Base-by-base conservation (phyloP, 2,329 filamentous ascomycete genomes). In the Canariomyces notabilis region DNA sequence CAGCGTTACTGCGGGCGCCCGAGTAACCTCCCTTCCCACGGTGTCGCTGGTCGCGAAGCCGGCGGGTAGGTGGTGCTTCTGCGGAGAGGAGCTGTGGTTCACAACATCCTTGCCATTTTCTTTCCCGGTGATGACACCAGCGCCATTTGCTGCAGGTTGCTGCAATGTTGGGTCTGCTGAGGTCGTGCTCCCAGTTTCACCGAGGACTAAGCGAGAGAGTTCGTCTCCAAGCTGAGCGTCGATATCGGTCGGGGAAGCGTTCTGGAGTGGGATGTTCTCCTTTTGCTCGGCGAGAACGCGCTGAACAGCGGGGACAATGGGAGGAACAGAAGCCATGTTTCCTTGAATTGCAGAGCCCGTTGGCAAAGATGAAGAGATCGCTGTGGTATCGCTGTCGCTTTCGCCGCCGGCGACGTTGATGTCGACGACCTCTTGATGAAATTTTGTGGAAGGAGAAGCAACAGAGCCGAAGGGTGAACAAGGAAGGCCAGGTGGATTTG, bases 231-330 rank as follows among this genome's bases (percentile, higher is more conserved):
- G 26, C 12, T 38, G 40, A 29, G 41, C 31, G n/a, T 40, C 37
- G 16, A 15, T 36, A 26, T 36, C 21, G 31, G 22, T 29, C 5
- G 32, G 6, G n/a, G 32, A 31, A 16, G 21, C 38, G 8, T 21
- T 33, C 12, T 34, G 14, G 8, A 45, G 18, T 14, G 37, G 9
- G n/a, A 4, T 29, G 35, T 53, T 55, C 32, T 53, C 48, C 15
- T 50, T 56, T 20, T 29, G 46, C 20, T 32, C 15, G n/a, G 20
- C 37, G 16, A 52, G 23, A 15, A 46, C 22, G 37, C 39, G 51
- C 4, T 55, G 46, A 18, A 52, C 40, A 38, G 49, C 50, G 11
- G 56, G 48, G 31, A 47, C 31, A 26, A 52, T 45, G n/a, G 48
- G 54, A 9, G 54, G 44, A 20, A 29, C 21, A 4, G 44, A 32